Evolutionary conservation across 495 filamentous ascomycete genomes (phyloP), one percentile per base, ranked within the genome.

Genomic region (Lasiosphaeria miniovina): DNA sequence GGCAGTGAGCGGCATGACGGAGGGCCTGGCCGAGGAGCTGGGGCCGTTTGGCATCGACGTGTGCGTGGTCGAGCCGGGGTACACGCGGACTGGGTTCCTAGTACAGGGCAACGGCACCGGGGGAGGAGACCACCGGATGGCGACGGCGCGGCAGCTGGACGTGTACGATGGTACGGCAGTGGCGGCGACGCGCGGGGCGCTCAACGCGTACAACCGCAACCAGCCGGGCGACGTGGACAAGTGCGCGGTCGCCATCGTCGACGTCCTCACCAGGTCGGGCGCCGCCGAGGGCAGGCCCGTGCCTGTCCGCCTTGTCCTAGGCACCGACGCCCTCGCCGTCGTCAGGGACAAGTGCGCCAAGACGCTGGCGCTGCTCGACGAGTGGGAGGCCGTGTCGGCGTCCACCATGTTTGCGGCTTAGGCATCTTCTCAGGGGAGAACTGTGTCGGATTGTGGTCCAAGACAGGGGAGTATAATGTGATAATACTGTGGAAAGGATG

Each of bases 31-130:
- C 31, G 55, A 61, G 1, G 81, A 84, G 57, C 57, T 82, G 14
- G 64, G 60, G 36, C 68, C 73, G 9, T 75, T 84, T 36, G 72
- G 73, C 3, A 77, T 85, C 52, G 66, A 75, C 2, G 77, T 67
- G 11, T 70, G 72, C 6, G 57, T 71, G 6, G 62, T 85, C 36
- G 81, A 84, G 70, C 81, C 80, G 15, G 80, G 81, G 0, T 75
- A 71, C 64, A 75, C 74, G 54, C 65, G 74, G 32, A 77, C 75
- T 4, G 68, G 61, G 11, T 71, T 76, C 50, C 65, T 71, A 15
- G 45, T 53, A 41, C 41, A 31, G 7, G 54, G 55, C 7, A 38
- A 36, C 4, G 61, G 48, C 52, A 63, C 60, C 6, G 63, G 61
- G 6, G 62, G 59, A 1, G 57, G 52, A 24, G 66, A 68, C 17